Conservation (phyloP, 768 basidiomycete species). For the Suillus placidus region DNA sequence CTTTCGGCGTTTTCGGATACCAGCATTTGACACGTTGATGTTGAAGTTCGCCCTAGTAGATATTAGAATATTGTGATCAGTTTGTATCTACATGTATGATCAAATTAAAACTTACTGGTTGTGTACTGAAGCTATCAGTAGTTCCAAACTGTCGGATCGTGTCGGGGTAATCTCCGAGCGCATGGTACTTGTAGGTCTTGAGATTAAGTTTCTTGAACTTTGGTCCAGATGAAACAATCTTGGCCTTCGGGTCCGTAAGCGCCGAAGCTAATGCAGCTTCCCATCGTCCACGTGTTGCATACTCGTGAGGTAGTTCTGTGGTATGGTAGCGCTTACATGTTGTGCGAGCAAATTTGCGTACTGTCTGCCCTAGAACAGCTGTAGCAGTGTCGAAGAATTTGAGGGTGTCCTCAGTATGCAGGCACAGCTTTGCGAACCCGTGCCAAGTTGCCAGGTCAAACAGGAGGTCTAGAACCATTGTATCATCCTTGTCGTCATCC, state of each 20-base stretch:
- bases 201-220: conserved; percentile 2
- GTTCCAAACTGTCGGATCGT: conserved; percentile 28
- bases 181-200: conserved; percentile 16
- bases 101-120: conserved; percentile 20
- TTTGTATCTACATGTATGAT: not conserved
- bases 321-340: not conserved
- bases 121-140: conserved; percentile 39
- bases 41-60: conserved; percentile 38
- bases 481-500: not conserved
- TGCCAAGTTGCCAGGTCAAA: too few relatives aligned
- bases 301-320: not conserved
- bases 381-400: not conserved
- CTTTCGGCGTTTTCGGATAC: conserved; percentile 41
- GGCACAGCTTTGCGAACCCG: too few relatives aligned
- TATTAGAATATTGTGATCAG: not conserved
- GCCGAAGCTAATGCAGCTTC: not conserved
- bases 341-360: not conserved
- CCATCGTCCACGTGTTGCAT: not conserved
- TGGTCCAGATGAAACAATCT: conserved; percentile 5
- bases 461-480: not conserved
- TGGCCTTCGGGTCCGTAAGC: not conserved
- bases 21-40: conserved; percentile 39
- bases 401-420: not conserved
- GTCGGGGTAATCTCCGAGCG: conserved; percentile 15
- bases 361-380: not conserved